Percentiles rank a stretch among this genome's conserved stretches.
These are phyloP conservation scores for Rhodotorula sp. DNA, from an alignment of 1,284 basidiomycete genomes.

Conservation along the genomic window DNA sequence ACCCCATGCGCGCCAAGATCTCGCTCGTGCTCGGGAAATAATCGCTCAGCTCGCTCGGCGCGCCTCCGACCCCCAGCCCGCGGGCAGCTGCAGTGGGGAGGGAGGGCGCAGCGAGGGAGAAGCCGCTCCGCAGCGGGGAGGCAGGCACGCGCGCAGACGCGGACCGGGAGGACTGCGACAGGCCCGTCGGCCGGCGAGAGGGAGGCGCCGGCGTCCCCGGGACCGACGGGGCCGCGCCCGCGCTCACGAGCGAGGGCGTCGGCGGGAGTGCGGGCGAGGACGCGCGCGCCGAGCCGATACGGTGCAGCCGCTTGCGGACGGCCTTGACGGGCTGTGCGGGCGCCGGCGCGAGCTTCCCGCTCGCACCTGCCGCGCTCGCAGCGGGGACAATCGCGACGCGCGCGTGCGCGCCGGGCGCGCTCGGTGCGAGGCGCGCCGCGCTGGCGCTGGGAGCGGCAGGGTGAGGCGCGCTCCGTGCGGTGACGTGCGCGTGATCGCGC, in stretches of 20 bases:
- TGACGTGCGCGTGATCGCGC: slow-evolving; percentile 80
- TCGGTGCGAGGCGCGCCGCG: slow-evolving; percentile 31
- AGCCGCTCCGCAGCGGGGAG: neutral
- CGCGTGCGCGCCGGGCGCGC: slow-evolving; percentile 28
- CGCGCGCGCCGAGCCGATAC: slow-evolving; percentile 56
- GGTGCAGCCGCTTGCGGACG: slow-evolving; percentile 71
- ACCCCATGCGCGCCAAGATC: slow-evolving; percentile 17
- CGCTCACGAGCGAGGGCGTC: neutral
- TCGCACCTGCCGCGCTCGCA: slow-evolving; percentile 18
- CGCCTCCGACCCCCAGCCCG: slow-evolving; percentile 4
- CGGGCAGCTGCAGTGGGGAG: neutral
- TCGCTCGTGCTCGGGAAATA: slow-evolving; percentile 36
- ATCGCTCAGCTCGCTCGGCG: slow-evolving; percentile 39
- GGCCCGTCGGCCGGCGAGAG: neutral
- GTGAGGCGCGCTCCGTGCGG: slow-evolving; percentile 48
- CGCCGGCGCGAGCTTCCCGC: slow-evolving; percentile 38
- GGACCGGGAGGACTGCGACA: neutral
- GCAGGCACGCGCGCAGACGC: neutral
- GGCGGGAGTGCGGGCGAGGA: neutral
- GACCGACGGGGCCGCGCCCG: neutral
- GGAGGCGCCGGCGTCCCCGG: neutral
- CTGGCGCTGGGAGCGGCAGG: neutral
- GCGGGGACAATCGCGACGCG: slow-evolving; percentile 8
- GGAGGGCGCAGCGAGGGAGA: neutral
- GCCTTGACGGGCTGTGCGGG: slow-evolving; percentile 63